Conservation (phyloP, 139 green algal genomes). For the Zygnema circumcarinatum region DNA sequence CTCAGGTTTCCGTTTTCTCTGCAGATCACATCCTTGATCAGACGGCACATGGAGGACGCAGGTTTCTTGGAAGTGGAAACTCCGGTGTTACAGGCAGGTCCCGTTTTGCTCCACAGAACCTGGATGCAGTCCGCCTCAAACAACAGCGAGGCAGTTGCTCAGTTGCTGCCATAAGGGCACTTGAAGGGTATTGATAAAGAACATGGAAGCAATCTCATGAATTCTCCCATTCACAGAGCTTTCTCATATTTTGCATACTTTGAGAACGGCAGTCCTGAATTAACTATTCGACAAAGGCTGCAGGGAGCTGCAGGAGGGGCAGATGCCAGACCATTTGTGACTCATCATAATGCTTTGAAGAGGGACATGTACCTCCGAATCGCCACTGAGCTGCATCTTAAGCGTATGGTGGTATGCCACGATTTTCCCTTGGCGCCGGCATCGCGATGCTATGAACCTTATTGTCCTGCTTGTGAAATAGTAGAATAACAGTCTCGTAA, state of each 20-base stretch:
- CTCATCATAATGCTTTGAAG: constrained; percentile 92
- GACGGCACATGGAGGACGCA: constrained; percentile 81
- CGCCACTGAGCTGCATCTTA: constrained; percentile 98
- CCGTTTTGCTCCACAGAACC: neutral
- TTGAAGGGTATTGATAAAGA: too few relatives aligned
- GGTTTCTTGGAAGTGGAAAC: constrained; percentile 81
- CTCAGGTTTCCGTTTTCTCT: too few relatives aligned
- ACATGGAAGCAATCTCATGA: too few relatives aligned
- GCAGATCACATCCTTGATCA: constrained; percentile 75
- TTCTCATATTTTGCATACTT: too few relatives aligned
- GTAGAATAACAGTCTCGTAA: too few relatives aligned
- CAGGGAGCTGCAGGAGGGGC: constrained; percentile 87
- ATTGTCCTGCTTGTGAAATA: too few relatives aligned
- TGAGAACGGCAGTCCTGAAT: too few relatives aligned
- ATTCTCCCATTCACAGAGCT: too few relatives aligned
- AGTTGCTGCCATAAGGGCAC: too few relatives aligned
- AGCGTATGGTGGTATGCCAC: constrained; percentile 77
- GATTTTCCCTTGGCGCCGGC: neutral
- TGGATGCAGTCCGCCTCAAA: too few relatives aligned
- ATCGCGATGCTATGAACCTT: too few relatives aligned
- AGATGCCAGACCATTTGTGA: constrained; percentile 94
- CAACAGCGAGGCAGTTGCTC: too few relatives aligned
- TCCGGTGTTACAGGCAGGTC: constrained; percentile 61
- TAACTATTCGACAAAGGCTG: neutral
- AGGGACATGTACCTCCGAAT: constrained; percentile 91